Evolutionary conservation across 2,329 filamentous ascomycete genomes (phyloP).

Genomic region (Calonectria henricotiae): DNA sequence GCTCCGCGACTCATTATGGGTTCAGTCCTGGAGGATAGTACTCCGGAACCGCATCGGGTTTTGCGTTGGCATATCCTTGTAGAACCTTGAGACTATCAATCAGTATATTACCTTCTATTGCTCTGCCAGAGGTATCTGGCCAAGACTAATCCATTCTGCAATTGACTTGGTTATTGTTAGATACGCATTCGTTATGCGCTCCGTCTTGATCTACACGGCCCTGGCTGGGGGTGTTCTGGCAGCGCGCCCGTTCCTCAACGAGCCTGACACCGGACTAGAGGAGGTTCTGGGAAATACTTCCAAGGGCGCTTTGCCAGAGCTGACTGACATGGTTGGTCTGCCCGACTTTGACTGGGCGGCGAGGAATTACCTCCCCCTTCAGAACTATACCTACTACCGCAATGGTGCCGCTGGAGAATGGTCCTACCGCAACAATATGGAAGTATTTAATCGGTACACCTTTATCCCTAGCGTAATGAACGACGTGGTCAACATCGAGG

Average conservation of each 20-base stretch:
- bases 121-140: not conserved
- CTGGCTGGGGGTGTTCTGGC: conserved; percentile 55
- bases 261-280: conserved; percentile 63
- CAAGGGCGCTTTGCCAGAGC: conserved; percentile 57
- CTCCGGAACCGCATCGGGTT: conserved; percentile 12
- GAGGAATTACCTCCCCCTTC: conserved; percentile 62
- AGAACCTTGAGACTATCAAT: not conserved
- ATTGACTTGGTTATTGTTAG: not conserved
- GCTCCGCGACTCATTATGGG: not conserved
- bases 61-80: not conserved
- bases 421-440: conserved; percentile 70
- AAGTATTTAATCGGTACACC: conserved; percentile 65
- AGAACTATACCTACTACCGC: conserved; percentile 62
- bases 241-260: conserved; percentile 61
- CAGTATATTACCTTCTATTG: not conserved
- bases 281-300: conserved; percentile 55
- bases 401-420: conserved; percentile 69
- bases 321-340: conserved; percentile 64
- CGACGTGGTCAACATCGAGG: conserved; percentile 62
- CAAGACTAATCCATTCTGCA: not conserved
- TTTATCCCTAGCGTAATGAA: conserved; percentile 65
- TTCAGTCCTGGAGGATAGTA: not conserved
- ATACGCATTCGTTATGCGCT: conserved; percentile 19
- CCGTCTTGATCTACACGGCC: conserved; percentile 32
- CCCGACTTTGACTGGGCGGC: conserved; percentile 70